These are phyloP conservation scores for Isatis tinctoria DNA, from an alignment of 345 rosid species.

Conservation along the genomic window DNA sequence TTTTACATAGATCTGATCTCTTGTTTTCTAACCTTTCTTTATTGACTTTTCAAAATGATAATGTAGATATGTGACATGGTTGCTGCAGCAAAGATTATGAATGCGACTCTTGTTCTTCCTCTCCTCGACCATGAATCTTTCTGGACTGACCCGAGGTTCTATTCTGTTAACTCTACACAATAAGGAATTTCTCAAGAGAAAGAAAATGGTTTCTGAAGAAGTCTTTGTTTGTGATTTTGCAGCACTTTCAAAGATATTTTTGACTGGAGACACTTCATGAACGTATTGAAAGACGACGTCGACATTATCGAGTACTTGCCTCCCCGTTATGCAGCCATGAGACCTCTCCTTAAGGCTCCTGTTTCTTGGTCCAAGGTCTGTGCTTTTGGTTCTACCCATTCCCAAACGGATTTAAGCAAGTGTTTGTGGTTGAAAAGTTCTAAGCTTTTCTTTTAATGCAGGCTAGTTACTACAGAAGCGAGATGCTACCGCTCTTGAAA, in stretches of 20 bases:
- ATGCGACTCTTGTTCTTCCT: conserved; percentile 95
- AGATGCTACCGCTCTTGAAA: conserved; percentile 61
- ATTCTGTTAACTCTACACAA: neutral
- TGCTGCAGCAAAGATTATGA: conserved; percentile 90
- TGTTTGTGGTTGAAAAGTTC: neutral
- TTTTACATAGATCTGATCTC: neutral
- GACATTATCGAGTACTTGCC: conserved; percentile 85
- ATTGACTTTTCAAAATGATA: neutral
- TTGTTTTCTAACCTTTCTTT: neutral
- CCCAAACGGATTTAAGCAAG: neutral
- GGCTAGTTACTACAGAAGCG: conserved; percentile 92
- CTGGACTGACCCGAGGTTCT: conserved; percentile 96
- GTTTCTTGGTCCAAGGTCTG: conserved; percentile 94
- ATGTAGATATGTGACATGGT: conserved; percentile 98
- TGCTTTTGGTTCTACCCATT: neutral
- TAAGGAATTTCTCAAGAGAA: neutral
- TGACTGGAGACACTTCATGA: conserved; percentile 90
- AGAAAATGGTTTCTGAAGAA: neutral
- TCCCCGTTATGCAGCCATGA: conserved; percentile 38
- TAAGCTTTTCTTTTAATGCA: conserved; percentile 33
- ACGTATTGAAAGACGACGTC: conserved; percentile 64
- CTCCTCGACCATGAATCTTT: conserved; percentile 93
- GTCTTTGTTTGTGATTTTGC: conserved; percentile 21
- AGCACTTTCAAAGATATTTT: conserved; percentile 94
- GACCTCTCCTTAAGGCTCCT: conserved; percentile 80